These are phyloP conservation scores for Nannochloris sp. DNA, from an alignment of 139 green algal genomes.

Conservation along the genomic window DNA sequence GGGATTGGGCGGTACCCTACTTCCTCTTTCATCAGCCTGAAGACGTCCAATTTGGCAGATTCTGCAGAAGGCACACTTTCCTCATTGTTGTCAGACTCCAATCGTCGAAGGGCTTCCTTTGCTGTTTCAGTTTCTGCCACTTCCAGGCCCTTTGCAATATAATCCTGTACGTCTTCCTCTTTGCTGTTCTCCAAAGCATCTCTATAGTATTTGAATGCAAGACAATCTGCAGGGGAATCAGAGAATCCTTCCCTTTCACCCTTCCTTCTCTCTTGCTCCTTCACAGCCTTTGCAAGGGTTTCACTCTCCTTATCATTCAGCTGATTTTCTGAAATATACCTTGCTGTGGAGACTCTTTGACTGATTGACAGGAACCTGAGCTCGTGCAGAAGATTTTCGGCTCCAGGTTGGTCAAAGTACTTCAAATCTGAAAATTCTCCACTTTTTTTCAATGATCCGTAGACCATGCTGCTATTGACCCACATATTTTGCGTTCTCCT, in stretches of 20 bases:
- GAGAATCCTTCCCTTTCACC: constrained; percentile 49
- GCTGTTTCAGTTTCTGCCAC: constrained; percentile 36
- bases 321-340: constrained; percentile 40
- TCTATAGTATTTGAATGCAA: constrained; percentile 77
- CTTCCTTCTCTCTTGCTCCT: constrained; percentile 63
- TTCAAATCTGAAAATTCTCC: constrained; percentile 23
- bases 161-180: constrained; percentile 29
- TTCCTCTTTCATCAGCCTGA: constrained; percentile 57
- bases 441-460: background rate
- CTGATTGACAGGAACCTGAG: constrained; percentile 49
- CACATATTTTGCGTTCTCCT: constrained; percentile 54
- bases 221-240: constrained; percentile 49
- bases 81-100: constrained; percentile 13
- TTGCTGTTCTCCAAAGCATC: constrained; percentile 56
- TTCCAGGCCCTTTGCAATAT: constrained; percentile 39
- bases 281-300: constrained; percentile 56
- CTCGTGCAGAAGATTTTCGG: constrained; percentile 50
- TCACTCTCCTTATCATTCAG: background rate
- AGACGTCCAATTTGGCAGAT: constrained; percentile 25
- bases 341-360: constrained; percentile 13
- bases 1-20: constrained; percentile 46
- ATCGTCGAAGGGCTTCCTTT: constrained; percentile 29
- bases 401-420: constrained; percentile 37
- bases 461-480: constrained; percentile 25
- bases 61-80: background rate